phyloP scores from a whole-genome alignment of 345 rosid species.

The Salix brachista region DNA sequence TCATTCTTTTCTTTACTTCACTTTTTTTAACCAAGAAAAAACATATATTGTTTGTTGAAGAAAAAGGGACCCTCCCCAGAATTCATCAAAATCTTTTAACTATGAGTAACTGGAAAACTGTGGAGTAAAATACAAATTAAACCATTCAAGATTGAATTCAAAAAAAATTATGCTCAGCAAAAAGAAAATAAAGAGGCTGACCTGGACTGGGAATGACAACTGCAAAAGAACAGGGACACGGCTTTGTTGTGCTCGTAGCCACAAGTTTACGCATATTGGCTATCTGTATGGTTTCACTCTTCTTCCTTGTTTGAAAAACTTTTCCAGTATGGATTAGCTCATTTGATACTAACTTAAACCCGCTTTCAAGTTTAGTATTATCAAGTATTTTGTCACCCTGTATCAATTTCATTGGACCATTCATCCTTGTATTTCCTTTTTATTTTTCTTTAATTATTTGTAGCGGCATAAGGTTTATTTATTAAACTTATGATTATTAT shows the following conservation, averaged over 20 bases:
- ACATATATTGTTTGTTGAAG: background rate
- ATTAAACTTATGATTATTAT: too few relatives aligned
- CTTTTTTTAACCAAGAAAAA: background rate
- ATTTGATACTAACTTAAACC: conserved; percentile 10
- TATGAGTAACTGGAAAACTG: background rate
- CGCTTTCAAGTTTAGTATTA: conserved; percentile 9
- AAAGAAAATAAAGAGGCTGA: background rate
- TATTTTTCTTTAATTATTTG: background rate
- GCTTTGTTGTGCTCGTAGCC: conserved; percentile 19
- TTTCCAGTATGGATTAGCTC: background rate
- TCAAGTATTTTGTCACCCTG: background rate
- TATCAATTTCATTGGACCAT: background rate
- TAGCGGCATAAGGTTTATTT: background rate
- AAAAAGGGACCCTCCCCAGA: conserved; percentile 16
- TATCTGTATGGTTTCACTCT: background rate
- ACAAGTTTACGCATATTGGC: conserved; percentile 12
- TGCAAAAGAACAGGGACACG: conserved; percentile 12
- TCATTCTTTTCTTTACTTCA: background rate
- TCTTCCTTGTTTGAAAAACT: background rate
- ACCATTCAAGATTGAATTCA: too few relatives aligned
- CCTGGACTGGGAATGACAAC: conserved; percentile 24
- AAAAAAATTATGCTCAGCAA: background rate
- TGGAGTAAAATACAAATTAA: background rate
- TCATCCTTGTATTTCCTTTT: background rate
- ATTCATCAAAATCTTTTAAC: conserved; percentile 16